A percentile compares a stretch with the other conserved stretches of the same genome.
phyloP scores from a whole-genome alignment of 768 basidiomycete species.

The Termitomyces sp. region DNA sequence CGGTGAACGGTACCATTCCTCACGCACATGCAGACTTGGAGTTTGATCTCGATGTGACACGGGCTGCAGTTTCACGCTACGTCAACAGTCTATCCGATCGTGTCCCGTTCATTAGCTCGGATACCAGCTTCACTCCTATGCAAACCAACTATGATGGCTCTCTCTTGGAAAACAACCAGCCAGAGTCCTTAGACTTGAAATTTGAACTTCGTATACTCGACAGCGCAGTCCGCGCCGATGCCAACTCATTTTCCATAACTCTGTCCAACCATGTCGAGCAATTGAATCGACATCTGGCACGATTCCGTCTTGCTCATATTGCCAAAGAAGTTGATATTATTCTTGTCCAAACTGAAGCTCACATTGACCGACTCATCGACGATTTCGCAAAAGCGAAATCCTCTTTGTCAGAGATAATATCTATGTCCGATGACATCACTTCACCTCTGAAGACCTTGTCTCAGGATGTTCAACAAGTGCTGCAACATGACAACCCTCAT shows the following conservation, averaged over 20 bases:
- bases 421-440: slow-evolving; percentile 21
- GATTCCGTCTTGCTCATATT: slow-evolving; percentile 46
- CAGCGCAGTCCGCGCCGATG: slow-evolving; percentile 58
- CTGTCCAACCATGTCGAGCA: slow-evolving; percentile 49
- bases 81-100: slow-evolving; percentile 41
- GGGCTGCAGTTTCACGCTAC: slow-evolving; percentile 41
- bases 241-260: slow-evolving; percentile 62
- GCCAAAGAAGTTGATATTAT: slow-evolving; percentile 48
- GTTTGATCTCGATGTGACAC: slow-evolving; percentile 30
- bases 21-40: slow-evolving; percentile 27
- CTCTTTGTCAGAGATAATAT: slow-evolving; percentile 23
- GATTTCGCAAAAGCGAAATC: slow-evolving; percentile 34
- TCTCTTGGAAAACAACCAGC: slow-evolving; percentile 6
- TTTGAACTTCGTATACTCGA: slow-evolving; percentile 59
- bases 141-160: slow-evolving; percentile 12
- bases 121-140: slow-evolving; percentile 13
- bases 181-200: slow-evolving; percentile 34
- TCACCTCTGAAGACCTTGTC: slow-evolving; percentile 31
- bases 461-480: slow-evolving; percentile 27
- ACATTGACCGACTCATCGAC: slow-evolving; percentile 32
- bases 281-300: slow-evolving; percentile 40
- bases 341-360: slow-evolving; percentile 27
- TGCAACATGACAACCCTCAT: slow-evolving; percentile 26
- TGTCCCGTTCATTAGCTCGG: slow-evolving; percentile 51
- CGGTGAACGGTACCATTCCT: slow-evolving; percentile 22